Evolutionary conservation across 768 basidiomycete genomes (phyloP), one percentile per base, ranked within the genome.

Genomic region (Leucocoprinus sp.): DNA sequence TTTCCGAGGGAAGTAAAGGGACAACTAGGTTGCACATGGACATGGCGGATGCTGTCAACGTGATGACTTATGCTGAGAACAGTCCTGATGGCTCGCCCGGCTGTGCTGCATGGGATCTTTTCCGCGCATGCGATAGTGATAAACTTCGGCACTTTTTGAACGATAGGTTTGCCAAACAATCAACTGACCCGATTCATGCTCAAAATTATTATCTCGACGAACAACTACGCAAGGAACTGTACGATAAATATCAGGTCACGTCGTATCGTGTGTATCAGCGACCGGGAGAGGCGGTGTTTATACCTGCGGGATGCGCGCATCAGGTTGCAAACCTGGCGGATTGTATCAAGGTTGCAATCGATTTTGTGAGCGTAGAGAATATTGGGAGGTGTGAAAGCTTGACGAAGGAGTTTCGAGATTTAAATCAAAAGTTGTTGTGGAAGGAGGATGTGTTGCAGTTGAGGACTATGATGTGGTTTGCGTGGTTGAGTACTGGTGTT

Each of bases 361-460:
- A 97, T 64, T 97, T 92, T 62, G 91, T 96, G 52, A 89, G 85
- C 70, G 84, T 92, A 34, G 89, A 96, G 68, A 96, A 95, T 59
- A 82, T 97, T 29, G 69, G 66, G 38, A 77, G 90, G 26, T 97
- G 93, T 62, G 88, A 88, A 63, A 71, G 72, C 60, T 72, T 97
- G 45, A 93, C 88, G 50, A 70, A 72, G 53, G 93, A 97, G 65
- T 96, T 96, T 65, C 75, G 93, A 48, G 80, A 82, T 58, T 88
- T 93, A 65, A 95, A 95, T 57, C 80, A 84, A 60, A 76, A 76
- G 41, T 80, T 80, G 70, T 82, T 75, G 34, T 97, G 93, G 93
- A 93, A 93, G 63, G 85, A 91, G 60, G 93, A 97, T 58, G 87
- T 95, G 4, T 69, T 97, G 55, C 90, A 93, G 65, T 70, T 96